These are phyloP conservation scores for Colletotrichum sp. DNA, from an alignment of 2,329 filamentous ascomycete genomes.

Conservation along the genomic window DNA sequence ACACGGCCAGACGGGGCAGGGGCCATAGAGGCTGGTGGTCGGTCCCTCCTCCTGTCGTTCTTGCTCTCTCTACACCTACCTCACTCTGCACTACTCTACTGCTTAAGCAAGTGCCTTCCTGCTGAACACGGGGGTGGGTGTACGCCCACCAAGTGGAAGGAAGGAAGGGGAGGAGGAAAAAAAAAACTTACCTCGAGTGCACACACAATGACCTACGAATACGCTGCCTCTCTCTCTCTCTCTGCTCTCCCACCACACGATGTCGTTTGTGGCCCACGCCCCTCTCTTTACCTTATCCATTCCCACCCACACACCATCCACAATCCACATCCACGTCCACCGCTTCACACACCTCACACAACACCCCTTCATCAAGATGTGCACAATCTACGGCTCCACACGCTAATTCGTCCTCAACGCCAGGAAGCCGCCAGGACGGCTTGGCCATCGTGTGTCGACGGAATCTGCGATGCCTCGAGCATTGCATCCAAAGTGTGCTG, in stretches of 20 bases:
- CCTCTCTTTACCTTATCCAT: neutral
- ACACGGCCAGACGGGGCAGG: neutral
- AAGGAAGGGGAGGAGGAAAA: neutral
- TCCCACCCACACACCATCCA: neutral
- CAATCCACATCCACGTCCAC: neutral
- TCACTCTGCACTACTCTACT: neutral
- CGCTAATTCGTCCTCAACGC: conserved; percentile 7
- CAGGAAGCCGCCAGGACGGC: conserved; percentile 2
- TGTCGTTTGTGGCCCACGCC: neutral
- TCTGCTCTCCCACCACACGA: neutral
- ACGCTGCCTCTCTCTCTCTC: neutral
- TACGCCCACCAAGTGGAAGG: neutral
- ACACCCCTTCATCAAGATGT: conserved; percentile 15
- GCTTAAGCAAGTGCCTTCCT: neutral
- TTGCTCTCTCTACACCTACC: neutral
- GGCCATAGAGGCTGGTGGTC: conserved; percentile 6
- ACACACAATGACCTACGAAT: neutral
- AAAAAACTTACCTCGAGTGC: neutral
- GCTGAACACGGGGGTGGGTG: neutral
- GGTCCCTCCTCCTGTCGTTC: neutral
- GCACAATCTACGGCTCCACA: conserved; percentile 12
- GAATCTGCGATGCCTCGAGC: neutral
- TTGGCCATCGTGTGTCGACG: conserved; percentile 7
- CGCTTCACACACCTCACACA: conserved; percentile 7
- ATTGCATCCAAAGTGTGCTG: conserved; percentile 2